Evolutionary conservation across 331 rosid genomes (phyloP), one percentile per base, ranked within the genome.

Genomic region (Pyracantha coccinea): DNA sequence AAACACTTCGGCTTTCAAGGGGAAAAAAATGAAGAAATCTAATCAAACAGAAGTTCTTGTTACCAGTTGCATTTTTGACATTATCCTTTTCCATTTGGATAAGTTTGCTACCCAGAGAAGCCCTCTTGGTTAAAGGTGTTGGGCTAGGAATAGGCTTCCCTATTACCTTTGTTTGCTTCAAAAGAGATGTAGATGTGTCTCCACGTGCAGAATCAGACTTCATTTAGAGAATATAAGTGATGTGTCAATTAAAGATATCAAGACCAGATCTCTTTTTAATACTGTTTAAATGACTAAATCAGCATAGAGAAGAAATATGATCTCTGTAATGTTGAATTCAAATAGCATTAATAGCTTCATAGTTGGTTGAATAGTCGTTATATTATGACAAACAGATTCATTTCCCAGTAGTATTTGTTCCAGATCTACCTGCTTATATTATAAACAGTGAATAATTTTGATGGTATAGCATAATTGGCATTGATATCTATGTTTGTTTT

Each of bases 101-200:
- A 77, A 69, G 89, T 29, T 52, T 75, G 72, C 77, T 83, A 33
- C 96, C 87, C n/a, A 88, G 59, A 17, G 96, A 92, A 64, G 83
- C 89, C 85, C 92, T 92, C 84, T 90, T 92, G 65, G 86, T 71
- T 20, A 83, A 79, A 68, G 82, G 29, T 57, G 84, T 59, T 79
- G 93, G 77, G 86, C 76, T 80, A 15, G 89, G 75, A 76, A 59
- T 83, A 68, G 85, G 83, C 84, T 83, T 92, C 66, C 72, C 82
- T 20, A 47, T 78, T 75, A 74, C 76, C 87, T 85, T 95, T 19
- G 89, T 79, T 66, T 54, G 92, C 84, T 84, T 87, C 69, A 78
- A 65, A 77, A 80, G 73, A 69, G 85, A 75, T 68, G 79, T 76
- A 45, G 53, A 72, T 68, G 80, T 55, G 80, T 62, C 27, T 81